Evolutionary conservation across 2,329 filamentous ascomycete species (phyloP).

Genomic region (Epichloe hybrida): DNA sequence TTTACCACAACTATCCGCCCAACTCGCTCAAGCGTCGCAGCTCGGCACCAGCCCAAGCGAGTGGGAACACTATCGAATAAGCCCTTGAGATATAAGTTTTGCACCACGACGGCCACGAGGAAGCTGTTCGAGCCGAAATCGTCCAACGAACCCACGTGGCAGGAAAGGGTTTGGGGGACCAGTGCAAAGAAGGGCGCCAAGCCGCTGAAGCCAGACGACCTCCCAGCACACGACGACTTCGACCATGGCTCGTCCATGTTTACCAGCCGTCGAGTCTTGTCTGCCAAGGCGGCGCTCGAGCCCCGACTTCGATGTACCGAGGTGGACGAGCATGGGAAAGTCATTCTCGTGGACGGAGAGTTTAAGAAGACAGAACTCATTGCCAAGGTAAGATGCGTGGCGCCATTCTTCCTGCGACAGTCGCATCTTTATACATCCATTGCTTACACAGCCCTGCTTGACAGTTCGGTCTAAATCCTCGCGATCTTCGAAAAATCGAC

Average conservation of each 20-base stretch:
- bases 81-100: slow-evolving; percentile 8
- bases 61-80: background rate
- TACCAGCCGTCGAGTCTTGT: slow-evolving; percentile 54
- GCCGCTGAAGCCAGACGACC: slow-evolving; percentile 41
- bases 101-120: slow-evolving; percentile 14
- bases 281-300: slow-evolving; percentile 68
- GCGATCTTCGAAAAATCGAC: slow-evolving; percentile 94
- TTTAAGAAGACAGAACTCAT: slow-evolving; percentile 97
- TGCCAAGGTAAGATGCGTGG: slow-evolving; percentile 54
- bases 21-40: background rate
- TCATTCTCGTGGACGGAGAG: slow-evolving; percentile 85
- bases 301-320: slow-evolving; percentile 85
- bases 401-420: background rate
- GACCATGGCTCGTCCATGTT: slow-evolving; percentile 44
- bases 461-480: slow-evolving; percentile 81
- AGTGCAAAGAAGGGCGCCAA: slow-evolving; percentile 22
- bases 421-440: background rate
- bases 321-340: slow-evolving; percentile 82
- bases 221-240: slow-evolving; percentile 46
- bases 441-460: background rate
- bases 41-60: background rate
- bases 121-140: slow-evolving; percentile 10
- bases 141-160: slow-evolving; percentile 25
- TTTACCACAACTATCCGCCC: background rate
- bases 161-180: slow-evolving; percentile 35